Evolutionary conservation across 768 basidiomycete genomes (phyloP).

Genomic region (Leccinum boreale): DNA sequence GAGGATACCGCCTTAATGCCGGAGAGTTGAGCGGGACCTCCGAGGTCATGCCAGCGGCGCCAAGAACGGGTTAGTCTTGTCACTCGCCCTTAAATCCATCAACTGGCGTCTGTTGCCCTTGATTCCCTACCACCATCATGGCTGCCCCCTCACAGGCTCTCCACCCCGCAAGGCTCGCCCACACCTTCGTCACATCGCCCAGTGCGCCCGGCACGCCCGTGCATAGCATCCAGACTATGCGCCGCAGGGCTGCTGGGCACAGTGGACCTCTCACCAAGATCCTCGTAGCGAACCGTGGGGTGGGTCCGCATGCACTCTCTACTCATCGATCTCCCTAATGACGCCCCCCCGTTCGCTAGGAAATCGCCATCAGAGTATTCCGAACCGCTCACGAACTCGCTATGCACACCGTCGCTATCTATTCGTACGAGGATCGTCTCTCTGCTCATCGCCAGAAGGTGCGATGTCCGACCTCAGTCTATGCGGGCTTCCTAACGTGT

Average conservation of each 20-base stretch:
- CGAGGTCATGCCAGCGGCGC: not conserved
- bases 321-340: slow-evolving; percentile 4
- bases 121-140: slow-evolving; percentile 23
- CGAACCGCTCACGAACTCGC: slow-evolving; percentile 97
- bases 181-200: slow-evolving; percentile 70
- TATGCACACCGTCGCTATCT: slow-evolving; percentile 99
- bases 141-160: slow-evolving; percentile 36
- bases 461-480: slow-evolving; percentile 34
- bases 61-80: slow-evolving; percentile 1
- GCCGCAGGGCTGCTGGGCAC: slow-evolving; percentile 88
- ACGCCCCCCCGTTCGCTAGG: slow-evolving; percentile 42
- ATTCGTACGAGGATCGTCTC: slow-evolving; percentile 94
- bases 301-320: slow-evolving; percentile 37
- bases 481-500: slow-evolving; percentile 23
- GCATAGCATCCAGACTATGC: slow-evolving; percentile 88
- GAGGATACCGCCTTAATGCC: slow-evolving; percentile 33
- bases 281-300: slow-evolving; percentile 88
- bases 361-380: slow-evolving; percentile 99
- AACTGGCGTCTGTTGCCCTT: slow-evolving; percentile 2
- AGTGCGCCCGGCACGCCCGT: slow-evolving; percentile 82
- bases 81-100: slow-evolving; percentile 8
- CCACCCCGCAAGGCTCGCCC: slow-evolving; percentile 70
- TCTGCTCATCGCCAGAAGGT: slow-evolving; percentile 98
- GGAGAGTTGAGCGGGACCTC: slow-evolving; percentile 1
- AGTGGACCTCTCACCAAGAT: slow-evolving; percentile 88